Percentiles rank a stretch among this genome's conserved stretches.
phyloP scores from a whole-genome alignment of 345 rosid species.

The Schrenkiella parvula region DNA sequence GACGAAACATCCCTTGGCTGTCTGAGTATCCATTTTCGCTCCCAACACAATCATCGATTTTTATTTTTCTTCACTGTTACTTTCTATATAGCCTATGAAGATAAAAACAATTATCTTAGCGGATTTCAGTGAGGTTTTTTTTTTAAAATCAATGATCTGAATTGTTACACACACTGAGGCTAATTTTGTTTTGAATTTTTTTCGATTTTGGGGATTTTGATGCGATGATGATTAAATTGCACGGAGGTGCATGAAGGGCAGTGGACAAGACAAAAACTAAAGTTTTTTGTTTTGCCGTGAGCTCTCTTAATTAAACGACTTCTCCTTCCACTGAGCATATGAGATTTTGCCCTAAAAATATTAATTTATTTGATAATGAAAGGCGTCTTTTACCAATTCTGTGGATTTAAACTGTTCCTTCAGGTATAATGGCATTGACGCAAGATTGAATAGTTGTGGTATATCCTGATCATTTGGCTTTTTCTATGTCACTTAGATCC shows the following conservation, averaged over 20 bases:
- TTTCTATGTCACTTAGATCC: constrained; percentile 49
- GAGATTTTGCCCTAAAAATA: neutral
- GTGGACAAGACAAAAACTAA: constrained; percentile 56
- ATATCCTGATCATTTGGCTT: constrained; percentile 62
- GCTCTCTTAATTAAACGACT: constrained; percentile 64
- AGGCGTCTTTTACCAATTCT: constrained; percentile 97
- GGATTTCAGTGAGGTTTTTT: constrained; percentile 92
- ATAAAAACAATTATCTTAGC: constrained; percentile 72
- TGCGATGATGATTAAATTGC: constrained; percentile 73
- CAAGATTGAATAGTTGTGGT: constrained; percentile 49
- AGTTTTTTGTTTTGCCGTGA: constrained; percentile 78
- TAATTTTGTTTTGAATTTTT: neutral
- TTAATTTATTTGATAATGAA: neutral
- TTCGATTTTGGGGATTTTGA: neutral
- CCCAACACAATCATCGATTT: no score
- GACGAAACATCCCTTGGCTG: constrained; percentile 99
- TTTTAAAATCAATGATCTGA: constrained; percentile 69
- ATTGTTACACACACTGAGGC: constrained; percentile 99
- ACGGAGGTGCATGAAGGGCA: constrained; percentile 67
- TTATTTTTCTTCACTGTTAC: neutral
- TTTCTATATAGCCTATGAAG: constrained; percentile 60
- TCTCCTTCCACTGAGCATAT: constrained; percentile 99
- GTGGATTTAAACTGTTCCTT: constrained; percentile 61
- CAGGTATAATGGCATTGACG: constrained; percentile 93
- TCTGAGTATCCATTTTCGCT: constrained; percentile 67